Base-by-base conservation (phyloP, 441 rosid species). In the Corymbia citriodora region DNA sequence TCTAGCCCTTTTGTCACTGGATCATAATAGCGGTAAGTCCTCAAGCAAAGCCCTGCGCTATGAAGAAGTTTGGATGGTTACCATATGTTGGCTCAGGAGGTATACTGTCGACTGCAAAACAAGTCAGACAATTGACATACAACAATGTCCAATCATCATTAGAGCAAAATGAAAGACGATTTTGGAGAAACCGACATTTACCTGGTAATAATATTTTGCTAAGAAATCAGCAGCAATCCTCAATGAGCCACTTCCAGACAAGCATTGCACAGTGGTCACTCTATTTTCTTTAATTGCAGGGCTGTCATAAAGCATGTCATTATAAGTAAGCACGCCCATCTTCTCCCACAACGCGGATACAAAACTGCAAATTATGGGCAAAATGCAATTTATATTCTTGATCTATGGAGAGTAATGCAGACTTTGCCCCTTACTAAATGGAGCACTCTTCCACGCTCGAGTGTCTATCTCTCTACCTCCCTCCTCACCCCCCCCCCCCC, bases 1-100 rank as follows among this genome's bases (percentile, higher is more conserved):
- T 94, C 93, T 55, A 94, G 88, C 52, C 92, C 92, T 65, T 59
- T 25, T 90, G 93, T 92, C 61, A 85, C 87, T 52, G 92, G 87
- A 90, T 93, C 92, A 87, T 93, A 92, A 89, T 94, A 93, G 87
- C 93, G 92, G 90, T 94, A 93, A 59, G 91, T 91, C 92, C 92
- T 93, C 88, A 94, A 61, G 65, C 92, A 55, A 53, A 94, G 87
- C 36, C 95, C 95, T n/a, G 91, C 92, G 92, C 91, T 85, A 90
- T 86, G 85, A 93, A 89, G 88, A 93, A 88, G 88, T 92, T 92
- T 18, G 92, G 94, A 90, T 93, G 95, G 90, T 92, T 92, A 81
- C 88, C 88, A 7, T 93, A 93, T 29, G 95, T 93, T 88, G 93
- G 95, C 74, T 91, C 85, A 27, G 95, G 90, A 88, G 68, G 92